A percentile compares a stretch with the other conserved stretches of the same genome.
Evolutionary conservation across 768 basidiomycete genomes (phyloP).

Genomic region (Lyophyllum shimeji): DNA sequence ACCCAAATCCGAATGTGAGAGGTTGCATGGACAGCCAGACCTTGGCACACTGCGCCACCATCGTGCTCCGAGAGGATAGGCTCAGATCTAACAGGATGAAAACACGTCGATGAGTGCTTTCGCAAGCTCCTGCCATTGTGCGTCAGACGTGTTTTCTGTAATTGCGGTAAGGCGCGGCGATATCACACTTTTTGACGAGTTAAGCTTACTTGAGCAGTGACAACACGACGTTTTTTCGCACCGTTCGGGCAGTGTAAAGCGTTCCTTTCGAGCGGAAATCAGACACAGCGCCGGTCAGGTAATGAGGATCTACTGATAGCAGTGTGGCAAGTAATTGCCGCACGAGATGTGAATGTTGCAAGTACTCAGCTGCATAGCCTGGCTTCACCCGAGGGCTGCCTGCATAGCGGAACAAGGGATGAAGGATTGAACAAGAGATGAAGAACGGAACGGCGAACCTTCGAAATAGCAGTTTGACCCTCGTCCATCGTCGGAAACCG

Average conservation of each 20-base stretch:
- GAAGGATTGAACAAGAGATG: too few relatives aligned
- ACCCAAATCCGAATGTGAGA: slow-evolving; percentile 10
- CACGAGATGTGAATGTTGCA: not conserved
- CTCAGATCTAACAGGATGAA: slow-evolving; percentile 14
- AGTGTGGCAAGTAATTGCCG: not conserved
- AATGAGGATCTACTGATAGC: slow-evolving; percentile 11
- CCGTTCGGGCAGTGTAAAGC: slow-evolving; percentile 8
- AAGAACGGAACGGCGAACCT: too few relatives aligned
- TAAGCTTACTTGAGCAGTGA: not conserved
- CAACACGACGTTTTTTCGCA: slow-evolving; percentile 5
- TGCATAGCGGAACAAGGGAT: too few relatives aligned
- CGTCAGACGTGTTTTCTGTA: slow-evolving; percentile 8
- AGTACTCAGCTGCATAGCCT: too few relatives aligned
- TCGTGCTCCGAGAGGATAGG: slow-evolving; percentile 13
- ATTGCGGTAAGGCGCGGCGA: not conserved
- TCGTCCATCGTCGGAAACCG: too few relatives aligned
- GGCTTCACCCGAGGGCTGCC: too few relatives aligned
- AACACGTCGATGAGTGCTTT: not conserved
- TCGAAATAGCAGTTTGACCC: too few relatives aligned
- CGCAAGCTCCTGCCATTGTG: slow-evolving; percentile 6
- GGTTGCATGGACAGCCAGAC: slow-evolving; percentile 12
- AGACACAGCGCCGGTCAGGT: not conserved
- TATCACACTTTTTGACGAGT: too few relatives aligned
- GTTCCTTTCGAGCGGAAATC: slow-evolving; percentile 12
- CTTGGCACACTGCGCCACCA: slow-evolving; percentile 16